Evolutionary conservation across 441 rosid species (phyloP).

Genomic region (Erodium chrysanthum): DNA sequence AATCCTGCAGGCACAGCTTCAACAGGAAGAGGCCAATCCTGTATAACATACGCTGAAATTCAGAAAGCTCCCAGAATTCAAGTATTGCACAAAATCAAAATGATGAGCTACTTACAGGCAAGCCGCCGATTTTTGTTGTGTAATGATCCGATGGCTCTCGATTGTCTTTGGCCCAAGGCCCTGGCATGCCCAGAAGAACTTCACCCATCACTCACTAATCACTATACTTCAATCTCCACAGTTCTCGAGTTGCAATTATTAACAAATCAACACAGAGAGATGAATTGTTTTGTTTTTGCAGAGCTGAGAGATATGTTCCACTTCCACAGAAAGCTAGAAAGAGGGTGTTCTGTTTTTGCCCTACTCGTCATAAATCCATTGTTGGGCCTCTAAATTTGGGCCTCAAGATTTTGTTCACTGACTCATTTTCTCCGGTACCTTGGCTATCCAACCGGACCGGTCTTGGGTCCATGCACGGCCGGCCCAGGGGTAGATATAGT

Average conservation of each 20-base stretch:
- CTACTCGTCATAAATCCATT: too few species aligned
- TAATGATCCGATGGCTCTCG: conserved; percentile 63
- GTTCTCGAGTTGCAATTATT: not conserved
- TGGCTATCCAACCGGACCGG: too few species aligned
- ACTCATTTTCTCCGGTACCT: too few species aligned
- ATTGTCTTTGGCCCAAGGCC: conserved; percentile 63
- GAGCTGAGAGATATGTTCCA: too few species aligned
- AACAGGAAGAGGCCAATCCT: conserved; percentile 70
- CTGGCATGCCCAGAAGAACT: conserved; percentile 59
- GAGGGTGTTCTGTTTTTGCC: too few species aligned
- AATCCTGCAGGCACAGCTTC: conserved; percentile 28
- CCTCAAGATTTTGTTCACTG: too few species aligned
- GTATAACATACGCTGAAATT: not conserved
- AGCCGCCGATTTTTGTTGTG: conserved; percentile 72
- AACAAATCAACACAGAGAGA: not conserved
- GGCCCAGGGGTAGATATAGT: too few species aligned
- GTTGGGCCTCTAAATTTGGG: too few species aligned
- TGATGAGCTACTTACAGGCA: conserved; percentile 41
- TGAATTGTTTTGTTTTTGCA: too few species aligned
- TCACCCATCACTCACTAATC: conserved; percentile 27
- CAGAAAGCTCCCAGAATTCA: not conserved
- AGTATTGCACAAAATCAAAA: not conserved
- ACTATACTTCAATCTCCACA: not conserved
- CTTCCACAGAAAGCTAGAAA: too few species aligned
- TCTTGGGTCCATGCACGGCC: too few species aligned